Conservation (phyloP, 805 yeast genomes). For the Zygosaccharomyces rouxii region DNA sequence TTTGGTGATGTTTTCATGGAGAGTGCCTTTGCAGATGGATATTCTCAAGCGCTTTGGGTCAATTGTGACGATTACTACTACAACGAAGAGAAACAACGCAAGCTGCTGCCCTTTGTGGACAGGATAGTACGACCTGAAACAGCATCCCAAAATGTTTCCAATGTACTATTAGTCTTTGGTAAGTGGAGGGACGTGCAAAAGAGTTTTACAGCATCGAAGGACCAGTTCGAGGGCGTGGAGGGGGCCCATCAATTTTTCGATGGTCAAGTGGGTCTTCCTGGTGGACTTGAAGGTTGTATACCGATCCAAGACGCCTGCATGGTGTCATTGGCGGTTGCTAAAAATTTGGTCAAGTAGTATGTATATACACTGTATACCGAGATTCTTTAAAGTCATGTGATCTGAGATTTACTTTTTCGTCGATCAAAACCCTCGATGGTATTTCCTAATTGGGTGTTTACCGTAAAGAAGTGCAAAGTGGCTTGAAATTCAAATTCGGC, state of each 20-base stretch:
- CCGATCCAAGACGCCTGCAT: constrained; percentile 69
- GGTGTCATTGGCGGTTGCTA: constrained; percentile 45
- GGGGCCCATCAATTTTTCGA: constrained; percentile 66
- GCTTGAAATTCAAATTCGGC: background rate
- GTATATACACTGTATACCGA: background rate
- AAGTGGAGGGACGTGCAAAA: constrained; percentile 53
- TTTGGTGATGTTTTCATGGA: constrained; percentile 70
- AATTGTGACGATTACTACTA: constrained; percentile 62
- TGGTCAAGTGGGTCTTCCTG: constrained; percentile 49
- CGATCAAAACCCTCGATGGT: background rate
- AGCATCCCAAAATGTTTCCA: constrained; percentile 13
- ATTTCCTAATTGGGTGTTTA: background rate
- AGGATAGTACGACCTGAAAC: constrained; percentile 27
- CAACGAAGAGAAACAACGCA: constrained; percentile 28
- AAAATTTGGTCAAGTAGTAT: background rate
- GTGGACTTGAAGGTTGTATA: constrained; percentile 35
- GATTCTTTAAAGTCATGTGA: background rate
- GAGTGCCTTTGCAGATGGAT: constrained; percentile 60
- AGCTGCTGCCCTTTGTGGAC: constrained; percentile 27
- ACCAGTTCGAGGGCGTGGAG: constrained; percentile 48
- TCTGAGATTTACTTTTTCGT: background rate
- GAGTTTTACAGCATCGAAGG: constrained; percentile 50
- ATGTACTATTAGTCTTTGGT: constrained; percentile 55
- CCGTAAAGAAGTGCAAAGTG: background rate
- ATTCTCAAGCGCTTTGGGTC: constrained; percentile 59